A percentile compares a stretch with the other conserved stretches of the same genome.
Evolutionary conservation across 2,329 filamentous ascomycete genomes (phyloP).

Genomic region (Fusarium hainanense): DNA sequence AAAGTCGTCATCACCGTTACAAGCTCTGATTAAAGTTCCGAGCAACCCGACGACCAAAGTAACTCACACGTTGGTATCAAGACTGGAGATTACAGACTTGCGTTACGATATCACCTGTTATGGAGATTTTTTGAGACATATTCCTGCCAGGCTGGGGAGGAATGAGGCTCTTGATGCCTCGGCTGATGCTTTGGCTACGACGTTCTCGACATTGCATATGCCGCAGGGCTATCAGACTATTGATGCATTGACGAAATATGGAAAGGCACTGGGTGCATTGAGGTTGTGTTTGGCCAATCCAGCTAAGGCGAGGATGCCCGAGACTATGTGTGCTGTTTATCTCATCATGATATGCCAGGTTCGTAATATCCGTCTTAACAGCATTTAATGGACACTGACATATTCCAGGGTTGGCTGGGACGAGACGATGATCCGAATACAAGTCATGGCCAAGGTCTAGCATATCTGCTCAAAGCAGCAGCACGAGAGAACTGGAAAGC

Average conservation of each 20-base stretch:
- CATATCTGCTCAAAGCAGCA: conserved; percentile 47
- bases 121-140: conserved; percentile 57
- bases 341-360: conserved; percentile 53
- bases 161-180: conserved; percentile 59
- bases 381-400: background rate
- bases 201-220: conserved; percentile 42
- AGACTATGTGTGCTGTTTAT: conserved; percentile 54
- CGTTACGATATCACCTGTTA: conserved; percentile 61
- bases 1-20: background rate
- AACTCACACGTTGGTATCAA: conserved; percentile 44
- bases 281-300: conserved; percentile 46
- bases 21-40: conserved; percentile 38
- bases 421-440: conserved; percentile 40
- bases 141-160: conserved; percentile 58
- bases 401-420: conserved; percentile 47
- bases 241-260: conserved; percentile 47
- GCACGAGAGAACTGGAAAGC: conserved; percentile 41
- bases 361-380: background rate
- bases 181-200: conserved; percentile 46
- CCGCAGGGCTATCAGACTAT: conserved; percentile 26
- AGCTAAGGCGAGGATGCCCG: conserved; percentile 41
- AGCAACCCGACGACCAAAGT: conserved; percentile 47
- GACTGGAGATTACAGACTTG: conserved; percentile 55
- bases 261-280: conserved; percentile 46
- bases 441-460: conserved; percentile 50